Base-by-base conservation (phyloP, 495 filamentous ascomycete species). In the Talaromyces nanjingensis region DNA sequence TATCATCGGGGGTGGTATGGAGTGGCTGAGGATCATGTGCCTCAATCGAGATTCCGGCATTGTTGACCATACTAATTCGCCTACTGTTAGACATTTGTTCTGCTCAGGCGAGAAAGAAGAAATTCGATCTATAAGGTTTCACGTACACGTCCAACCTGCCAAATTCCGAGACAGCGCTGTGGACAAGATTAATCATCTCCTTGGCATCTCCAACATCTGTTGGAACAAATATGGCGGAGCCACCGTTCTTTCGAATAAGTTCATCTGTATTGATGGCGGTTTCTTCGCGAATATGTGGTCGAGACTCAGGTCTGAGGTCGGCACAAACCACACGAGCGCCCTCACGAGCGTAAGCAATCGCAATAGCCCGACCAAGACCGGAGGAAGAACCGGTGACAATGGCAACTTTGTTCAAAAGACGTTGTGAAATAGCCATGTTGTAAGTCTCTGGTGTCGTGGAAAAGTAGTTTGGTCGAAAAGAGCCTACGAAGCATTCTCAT, bases 351-450 rank as follows among this genome's bases (percentile, higher is more conserved):
- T 88, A 77, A 2, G 75, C 76, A 33, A 83, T 73, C 29, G 84
- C 81, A 6, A 81, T 80, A 59, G 87, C 82, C 59, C 73, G 79
- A 65, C 88, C 88, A 45, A 91, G 89, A 52, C 88, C 88, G 68
- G 84, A 86, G 20, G 84, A 84, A 63, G 76, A 84, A 59, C 88
- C 87, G 25, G 88, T 90, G 67, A 91, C 78, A 55, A 90, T 66
- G 59, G 82, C 79, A 62, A 87, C 78, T 75, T 87, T 88, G 55
- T 80, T 82, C 14, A 42, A 33, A 5, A 62, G 56, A 37, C 56
- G 56, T 18, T 45, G 42, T 4, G 42, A 11, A n/a, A 45, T 7
- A 45, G 42, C 4, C 42, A 45, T 45, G 3, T 18, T 45, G 14
- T n/a, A 45, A 18, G 16, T 11, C 16, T 45, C n/a, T 18, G 6